A percentile compares a stretch with the other conserved stretches of the same genome.
phyloP scores from a whole-genome alignment of 164 flowering plant species.

The Cinnamomum chago region DNA sequence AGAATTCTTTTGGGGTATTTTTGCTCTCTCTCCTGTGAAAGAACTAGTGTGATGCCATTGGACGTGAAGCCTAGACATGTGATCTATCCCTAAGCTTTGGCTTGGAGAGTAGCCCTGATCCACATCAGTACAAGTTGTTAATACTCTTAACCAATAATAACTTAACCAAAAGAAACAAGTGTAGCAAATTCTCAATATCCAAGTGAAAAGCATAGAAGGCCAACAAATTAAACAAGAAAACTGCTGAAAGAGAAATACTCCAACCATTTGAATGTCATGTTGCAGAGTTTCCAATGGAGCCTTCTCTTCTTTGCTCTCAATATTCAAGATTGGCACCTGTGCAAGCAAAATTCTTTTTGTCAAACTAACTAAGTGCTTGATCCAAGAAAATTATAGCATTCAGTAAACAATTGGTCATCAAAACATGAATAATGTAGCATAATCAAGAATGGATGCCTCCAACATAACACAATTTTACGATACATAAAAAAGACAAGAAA shows the following conservation, averaged over 20 bases:
- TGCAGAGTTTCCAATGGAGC: conserved; percentile 52
- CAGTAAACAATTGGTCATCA: not conserved
- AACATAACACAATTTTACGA: not conserved
- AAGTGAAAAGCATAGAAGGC: not conserved
- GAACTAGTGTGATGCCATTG: no score
- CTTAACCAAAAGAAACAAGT: not conserved
- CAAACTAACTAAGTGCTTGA: not conserved
- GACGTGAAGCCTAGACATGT: no score
- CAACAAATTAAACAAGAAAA: conserved; percentile 2
- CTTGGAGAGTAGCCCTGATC: no score
- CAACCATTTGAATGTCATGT: conserved; percentile 64
- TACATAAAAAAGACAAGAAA: not conserved
- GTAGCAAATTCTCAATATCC: not conserved
- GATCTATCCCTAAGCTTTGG: no score
- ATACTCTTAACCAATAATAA: no score
- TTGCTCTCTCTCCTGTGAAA: no score
- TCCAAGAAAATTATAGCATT: not conserved
- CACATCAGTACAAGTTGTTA: no score
- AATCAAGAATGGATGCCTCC: not conserved
- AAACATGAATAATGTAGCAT: not conserved
- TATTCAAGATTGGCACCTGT: conserved; percentile 71
- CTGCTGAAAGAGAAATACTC: conserved; percentile 11
- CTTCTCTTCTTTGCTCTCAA: conserved; percentile 52
- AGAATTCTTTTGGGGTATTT: no score
- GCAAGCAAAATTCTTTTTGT: not conserved